Evolutionary conservation across 2,329 filamentous ascomycete genomes (phyloP).

Genomic region (Penicillium psychrosexuale): DNA sequence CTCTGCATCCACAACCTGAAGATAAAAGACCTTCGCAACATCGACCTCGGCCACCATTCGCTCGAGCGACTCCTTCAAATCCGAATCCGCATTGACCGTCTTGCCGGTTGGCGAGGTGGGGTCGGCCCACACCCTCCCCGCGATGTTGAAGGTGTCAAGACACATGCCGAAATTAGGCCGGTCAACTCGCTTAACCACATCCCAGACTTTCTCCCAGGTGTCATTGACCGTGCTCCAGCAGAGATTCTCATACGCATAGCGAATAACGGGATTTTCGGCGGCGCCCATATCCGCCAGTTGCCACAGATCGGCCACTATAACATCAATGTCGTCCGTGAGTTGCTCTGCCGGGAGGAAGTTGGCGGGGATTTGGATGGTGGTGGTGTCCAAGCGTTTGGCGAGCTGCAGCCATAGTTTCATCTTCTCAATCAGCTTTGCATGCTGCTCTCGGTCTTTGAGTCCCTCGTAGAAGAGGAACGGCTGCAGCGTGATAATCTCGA

Average conservation of each 20-base stretch:
- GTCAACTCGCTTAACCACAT: conserved; percentile 62
- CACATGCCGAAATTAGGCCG: conserved; percentile 70
- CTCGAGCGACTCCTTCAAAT: conserved; percentile 54
- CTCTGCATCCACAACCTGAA: conserved; percentile 75
- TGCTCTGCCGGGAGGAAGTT: conserved; percentile 54
- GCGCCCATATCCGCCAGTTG: conserved; percentile 66
- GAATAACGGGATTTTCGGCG: conserved; percentile 54
- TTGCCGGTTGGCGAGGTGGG: conserved; percentile 55
- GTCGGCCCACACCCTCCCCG: conserved; percentile 65
- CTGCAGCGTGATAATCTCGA: conserved; percentile 56
- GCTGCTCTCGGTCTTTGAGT: conserved; percentile 58
- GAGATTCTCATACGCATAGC: conserved; percentile 71
- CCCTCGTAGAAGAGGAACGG: conserved; percentile 78
- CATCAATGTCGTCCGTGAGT: conserved; percentile 50
- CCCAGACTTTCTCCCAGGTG: conserved; percentile 71
- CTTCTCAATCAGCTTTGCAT: conserved; percentile 54
- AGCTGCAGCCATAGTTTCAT: conserved; percentile 68
- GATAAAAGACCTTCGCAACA: conserved; percentile 65
- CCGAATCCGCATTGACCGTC: conserved; percentile 54
- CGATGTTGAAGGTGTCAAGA: conserved; percentile 75
- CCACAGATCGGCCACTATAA: conserved; percentile 61
- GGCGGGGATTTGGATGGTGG: conserved; percentile 70
- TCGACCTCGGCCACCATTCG: conserved; percentile 57
- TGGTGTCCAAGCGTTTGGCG: conserved; percentile 60
- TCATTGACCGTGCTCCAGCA: conserved; percentile 69